Base-by-base conservation (phyloP, 2,329 filamentous ascomycete species). In the Cryphonectria carpinicola region DNA sequence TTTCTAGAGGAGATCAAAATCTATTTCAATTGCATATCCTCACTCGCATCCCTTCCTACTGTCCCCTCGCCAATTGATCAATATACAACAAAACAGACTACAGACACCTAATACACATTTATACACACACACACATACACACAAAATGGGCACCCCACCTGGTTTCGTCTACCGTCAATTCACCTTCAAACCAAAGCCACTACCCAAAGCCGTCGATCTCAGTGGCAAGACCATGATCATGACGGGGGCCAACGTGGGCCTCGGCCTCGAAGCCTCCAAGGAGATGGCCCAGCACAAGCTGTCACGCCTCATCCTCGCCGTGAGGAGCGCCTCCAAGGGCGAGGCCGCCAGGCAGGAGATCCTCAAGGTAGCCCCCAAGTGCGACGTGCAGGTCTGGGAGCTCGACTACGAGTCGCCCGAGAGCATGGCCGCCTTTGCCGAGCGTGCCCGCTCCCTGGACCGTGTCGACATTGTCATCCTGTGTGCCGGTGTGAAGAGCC, bases 361-460 rank as follows among this genome's bases (percentile, higher is more conserved):
- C 63, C 81, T 81, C 0, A 62, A 73, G 0, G 74, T 74, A n/a
- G 77, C 85, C 22, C 76, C 76, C 19, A 54, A 68, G 13, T 81
- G 82, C 2, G 77, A 61, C 0, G 80, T 88, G 17, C 79, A 85
- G 14, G 84, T 88, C 13, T 88, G 83, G 84, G 13, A 76, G 2
- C 74, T 88, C n/a, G 84, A 88, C 62, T 83, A 87, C 81, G 67
- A 70, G 5, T 82, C 79, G 0, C 85, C 86, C 65, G 76, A 80
- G 1, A 86, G 84, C 1, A 76, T 88, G 1, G 77, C 79, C 41
- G 75, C 73, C 0, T 88, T 88, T 69, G 80, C 78, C 0, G 67
- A 67, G 0, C 78, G 80, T 2, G 78, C 79, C n/a, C 74, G 80
- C 10, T 54, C 52, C 1, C 77, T 85, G 7, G 63, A 76, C 0